Conservation (phyloP, 805 yeast species). For the Yamadazyma ubonensis region DNA sequence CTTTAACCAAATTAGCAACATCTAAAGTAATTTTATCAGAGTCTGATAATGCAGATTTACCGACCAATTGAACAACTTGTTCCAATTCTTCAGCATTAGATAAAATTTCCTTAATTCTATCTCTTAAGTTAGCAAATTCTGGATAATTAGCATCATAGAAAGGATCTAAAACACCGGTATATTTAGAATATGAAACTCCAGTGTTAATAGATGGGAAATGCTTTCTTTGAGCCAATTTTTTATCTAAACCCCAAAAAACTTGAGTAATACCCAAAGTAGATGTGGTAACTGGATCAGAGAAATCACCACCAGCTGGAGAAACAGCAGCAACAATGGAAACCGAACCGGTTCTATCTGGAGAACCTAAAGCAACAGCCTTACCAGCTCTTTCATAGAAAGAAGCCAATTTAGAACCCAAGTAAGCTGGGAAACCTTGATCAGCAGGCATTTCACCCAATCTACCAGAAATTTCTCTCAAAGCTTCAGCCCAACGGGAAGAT, state of each 20-base stretch:
- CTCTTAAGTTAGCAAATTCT: constrained; percentile 87
- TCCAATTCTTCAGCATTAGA: constrained; percentile 98
- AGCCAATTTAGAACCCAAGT: constrained; percentile 97
- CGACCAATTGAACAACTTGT: constrained; percentile 98
- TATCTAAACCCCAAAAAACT: constrained; percentile 99
- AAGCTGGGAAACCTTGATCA: constrained; percentile 99
- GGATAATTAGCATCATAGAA: constrained; percentile 86
- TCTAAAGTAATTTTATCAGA: constrained; percentile 95
- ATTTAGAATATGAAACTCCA: constrained; percentile 93
- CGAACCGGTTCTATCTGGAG: constrained; percentile 94
- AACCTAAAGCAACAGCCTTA: constrained; percentile 90
- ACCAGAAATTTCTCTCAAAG: constrained; percentile 99
- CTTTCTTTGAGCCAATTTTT: constrained; percentile 98
- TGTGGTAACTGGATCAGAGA: constrained; percentile 99
- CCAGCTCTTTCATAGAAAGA: constrained; percentile 99
- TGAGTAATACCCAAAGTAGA: constrained; percentile 99
- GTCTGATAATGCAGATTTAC: constrained; percentile 96
- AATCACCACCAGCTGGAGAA: constrained; percentile 99
- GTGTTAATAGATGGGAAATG: constrained; percentile 99
- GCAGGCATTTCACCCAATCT: constrained; percentile 99
- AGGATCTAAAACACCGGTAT: constrained; percentile 81
- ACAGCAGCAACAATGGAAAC: constrained; percentile 99
- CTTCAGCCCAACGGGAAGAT: constrained; percentile 99
- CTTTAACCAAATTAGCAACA: constrained; percentile 87
- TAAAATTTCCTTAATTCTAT: constrained; percentile 88